Conservation (phyloP, 225 moss, liverwort and hornwort genomes). For the Takakia lepidozioides region DNA sequence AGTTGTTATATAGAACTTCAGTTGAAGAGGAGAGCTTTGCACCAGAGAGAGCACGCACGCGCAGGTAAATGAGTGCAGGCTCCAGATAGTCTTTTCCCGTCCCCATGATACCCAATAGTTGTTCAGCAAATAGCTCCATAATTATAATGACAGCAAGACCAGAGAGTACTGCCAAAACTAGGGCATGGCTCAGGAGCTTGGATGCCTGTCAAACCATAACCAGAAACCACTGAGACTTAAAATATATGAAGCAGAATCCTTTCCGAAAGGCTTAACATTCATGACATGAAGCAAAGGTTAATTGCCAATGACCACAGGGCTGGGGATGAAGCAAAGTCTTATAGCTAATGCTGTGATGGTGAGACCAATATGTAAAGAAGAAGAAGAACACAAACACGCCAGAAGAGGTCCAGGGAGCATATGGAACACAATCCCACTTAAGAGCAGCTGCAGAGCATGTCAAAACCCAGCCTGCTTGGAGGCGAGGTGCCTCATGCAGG, state of each 20-base stretch:
- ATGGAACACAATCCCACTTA: too few relatives aligned
- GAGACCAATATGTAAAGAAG: too few relatives aligned
- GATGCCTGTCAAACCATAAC: slow-evolving; percentile 46
- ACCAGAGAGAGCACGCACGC: slow-evolving; percentile 76
- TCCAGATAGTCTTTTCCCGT: slow-evolving; percentile 58
- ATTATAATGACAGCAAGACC: slow-evolving; percentile 42
- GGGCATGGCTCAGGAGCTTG: slow-evolving; percentile 59
- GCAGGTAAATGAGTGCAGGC: slow-evolving; percentile 66
- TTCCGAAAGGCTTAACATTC: too few relatives aligned
- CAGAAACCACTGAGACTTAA: slow-evolving; percentile 2
- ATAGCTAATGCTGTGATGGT: too few relatives aligned
- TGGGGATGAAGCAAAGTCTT: too few relatives aligned
- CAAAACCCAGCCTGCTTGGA: too few relatives aligned
- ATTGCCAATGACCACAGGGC: background rate
- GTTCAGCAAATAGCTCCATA: slow-evolving; percentile 52
- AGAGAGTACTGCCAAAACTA: slow-evolving; percentile 53
- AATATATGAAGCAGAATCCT: background rate
- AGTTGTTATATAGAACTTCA: too few relatives aligned
- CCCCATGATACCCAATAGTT: slow-evolving; percentile 57
- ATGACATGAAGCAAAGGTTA: too few relatives aligned
- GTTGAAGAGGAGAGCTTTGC: background rate
- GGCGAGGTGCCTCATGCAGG: background rate
- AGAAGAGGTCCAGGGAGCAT: too few relatives aligned
- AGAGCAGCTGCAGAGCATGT: too few relatives aligned
- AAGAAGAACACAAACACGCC: too few relatives aligned